phyloP scores from a whole-genome alignment of 306 rosid species.

The Astragalus membranaceus region DNA sequence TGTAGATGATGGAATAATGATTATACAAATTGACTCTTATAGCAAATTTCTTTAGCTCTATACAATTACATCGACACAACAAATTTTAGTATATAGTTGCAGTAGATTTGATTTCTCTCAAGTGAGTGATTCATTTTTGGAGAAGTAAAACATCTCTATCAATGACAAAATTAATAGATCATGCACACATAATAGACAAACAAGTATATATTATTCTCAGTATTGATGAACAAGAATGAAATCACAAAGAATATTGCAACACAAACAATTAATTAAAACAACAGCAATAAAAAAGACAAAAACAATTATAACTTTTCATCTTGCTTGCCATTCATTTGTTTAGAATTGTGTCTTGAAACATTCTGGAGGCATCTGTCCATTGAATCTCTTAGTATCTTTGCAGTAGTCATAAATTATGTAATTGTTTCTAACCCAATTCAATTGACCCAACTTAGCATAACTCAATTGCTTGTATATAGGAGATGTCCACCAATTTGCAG shows the following conservation, averaged over 20 bases:
- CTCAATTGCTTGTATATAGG: slow-evolving; percentile 37
- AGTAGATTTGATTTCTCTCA: not conserved
- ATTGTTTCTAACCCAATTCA: slow-evolving; percentile 51
- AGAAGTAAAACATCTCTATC: not conserved
- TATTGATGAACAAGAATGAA: slow-evolving; percentile 3
- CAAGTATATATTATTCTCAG: not conserved
- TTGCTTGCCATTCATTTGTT: not conserved
- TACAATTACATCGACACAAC: not conserved
- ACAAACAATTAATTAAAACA: slow-evolving; percentile 11
- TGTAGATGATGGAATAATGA: slow-evolving; percentile 46
- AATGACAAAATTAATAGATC: not conserved
- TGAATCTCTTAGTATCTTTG: slow-evolving; percentile 53
- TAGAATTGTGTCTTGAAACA: slow-evolving; percentile 47
- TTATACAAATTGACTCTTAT: slow-evolving; percentile 16
- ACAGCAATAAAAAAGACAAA: not conserved
- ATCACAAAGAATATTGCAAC: slow-evolving; percentile 3
- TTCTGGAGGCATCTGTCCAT: slow-evolving; percentile 51
- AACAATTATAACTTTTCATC: not conserved
- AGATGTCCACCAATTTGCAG: slow-evolving; percentile 66
- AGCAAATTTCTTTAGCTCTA: slow-evolving; percentile 11
- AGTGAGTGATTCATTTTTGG: not conserved
- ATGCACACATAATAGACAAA: not conserved
- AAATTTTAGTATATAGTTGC: not conserved
- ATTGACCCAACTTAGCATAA: slow-evolving; percentile 31
- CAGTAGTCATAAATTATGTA: slow-evolving; percentile 77